These are phyloP conservation scores for Penicillium subrubescens DNA, from an alignment of 495 filamentous ascomycete genomes.

Conservation along the genomic window DNA sequence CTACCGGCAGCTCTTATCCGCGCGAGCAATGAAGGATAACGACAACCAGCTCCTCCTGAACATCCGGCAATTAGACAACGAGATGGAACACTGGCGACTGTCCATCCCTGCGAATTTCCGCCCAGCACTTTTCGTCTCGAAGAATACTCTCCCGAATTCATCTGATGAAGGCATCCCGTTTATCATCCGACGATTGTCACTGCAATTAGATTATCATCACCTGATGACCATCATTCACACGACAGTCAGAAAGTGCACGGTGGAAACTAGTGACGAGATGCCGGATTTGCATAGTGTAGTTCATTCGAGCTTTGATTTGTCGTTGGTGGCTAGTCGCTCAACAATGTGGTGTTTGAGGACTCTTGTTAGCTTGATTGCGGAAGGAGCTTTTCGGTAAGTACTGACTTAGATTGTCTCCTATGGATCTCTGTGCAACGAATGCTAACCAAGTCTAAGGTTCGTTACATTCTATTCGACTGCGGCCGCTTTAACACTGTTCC, in stretches of 20 bases:
- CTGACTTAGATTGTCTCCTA: background rate
- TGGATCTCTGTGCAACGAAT: background rate
- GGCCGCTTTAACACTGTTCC: slow-evolving; percentile 19
- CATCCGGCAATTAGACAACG: slow-evolving; percentile 22
- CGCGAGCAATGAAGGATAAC: slow-evolving; percentile 8
- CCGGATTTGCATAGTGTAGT: slow-evolving; percentile 22
- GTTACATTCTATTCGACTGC: slow-evolving; percentile 15
- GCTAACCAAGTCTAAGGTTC: slow-evolving; percentile 10
- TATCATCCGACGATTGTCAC: slow-evolving; percentile 11
- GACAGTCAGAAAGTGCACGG: slow-evolving; percentile 22
- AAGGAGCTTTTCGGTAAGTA: slow-evolving; percentile 18
- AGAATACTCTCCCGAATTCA: background rate
- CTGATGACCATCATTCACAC: slow-evolving; percentile 22
- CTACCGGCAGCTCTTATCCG: slow-evolving; percentile 16
- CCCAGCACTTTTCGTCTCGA: slow-evolving; percentile 19
- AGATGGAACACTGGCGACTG: slow-evolving; percentile 22
- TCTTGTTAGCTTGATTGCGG: slow-evolving; percentile 7
- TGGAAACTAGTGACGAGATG: slow-evolving; percentile 1
- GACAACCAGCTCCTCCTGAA: slow-evolving; percentile 19
- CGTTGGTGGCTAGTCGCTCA: slow-evolving; percentile 21
- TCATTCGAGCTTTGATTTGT: slow-evolving; percentile 28
- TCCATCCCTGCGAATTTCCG: slow-evolving; percentile 16
- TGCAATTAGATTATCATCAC: slow-evolving; percentile 21
- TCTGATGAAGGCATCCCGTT: background rate
- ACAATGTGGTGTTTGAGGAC: slow-evolving; percentile 14